These are phyloP conservation scores for Euphorbia corollata DNA, from an alignment of 441 rosid genomes.

Conservation along the genomic window DNA sequence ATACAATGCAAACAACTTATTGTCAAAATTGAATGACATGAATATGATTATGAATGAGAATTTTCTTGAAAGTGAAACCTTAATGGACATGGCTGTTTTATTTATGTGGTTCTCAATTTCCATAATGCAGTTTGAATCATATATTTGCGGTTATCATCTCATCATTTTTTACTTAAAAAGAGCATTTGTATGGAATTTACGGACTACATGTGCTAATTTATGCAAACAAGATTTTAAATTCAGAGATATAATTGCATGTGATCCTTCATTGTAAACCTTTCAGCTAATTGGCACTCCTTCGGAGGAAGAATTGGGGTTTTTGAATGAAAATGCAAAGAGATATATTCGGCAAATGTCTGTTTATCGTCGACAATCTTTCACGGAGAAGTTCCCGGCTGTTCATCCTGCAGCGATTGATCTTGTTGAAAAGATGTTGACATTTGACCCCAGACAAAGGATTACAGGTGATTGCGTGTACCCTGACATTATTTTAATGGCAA, in stretches of 20 bases:
- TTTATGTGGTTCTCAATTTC: no score
- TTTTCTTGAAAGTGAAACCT: no score
- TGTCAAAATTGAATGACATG: no score
- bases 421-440: conserved; percentile 73
- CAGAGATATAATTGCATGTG: neutral
- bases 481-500: neutral
- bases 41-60: no score
- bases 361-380: conserved; percentile 59
- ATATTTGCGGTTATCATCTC: no score
- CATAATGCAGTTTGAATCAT: no score
- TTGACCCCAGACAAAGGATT: conserved; percentile 75
- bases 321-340: conserved; percentile 70
- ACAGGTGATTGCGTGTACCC: conserved; percentile 41
- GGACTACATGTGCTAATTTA: no score
- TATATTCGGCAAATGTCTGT: conserved; percentile 54
- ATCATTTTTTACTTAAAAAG: no score
- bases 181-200: no score
- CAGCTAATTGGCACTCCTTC: conserved; percentile 82
- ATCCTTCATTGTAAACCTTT: conserved; percentile 17
- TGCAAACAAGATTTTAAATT: conserved; percentile 5
- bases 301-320: conserved; percentile 61
- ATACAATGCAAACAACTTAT: no score
- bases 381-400: conserved; percentile 57
- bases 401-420: conserved; percentile 65
- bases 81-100: no score